Base-by-base conservation (phyloP, 345 rosid species). In the Linum trigynum region DNA sequence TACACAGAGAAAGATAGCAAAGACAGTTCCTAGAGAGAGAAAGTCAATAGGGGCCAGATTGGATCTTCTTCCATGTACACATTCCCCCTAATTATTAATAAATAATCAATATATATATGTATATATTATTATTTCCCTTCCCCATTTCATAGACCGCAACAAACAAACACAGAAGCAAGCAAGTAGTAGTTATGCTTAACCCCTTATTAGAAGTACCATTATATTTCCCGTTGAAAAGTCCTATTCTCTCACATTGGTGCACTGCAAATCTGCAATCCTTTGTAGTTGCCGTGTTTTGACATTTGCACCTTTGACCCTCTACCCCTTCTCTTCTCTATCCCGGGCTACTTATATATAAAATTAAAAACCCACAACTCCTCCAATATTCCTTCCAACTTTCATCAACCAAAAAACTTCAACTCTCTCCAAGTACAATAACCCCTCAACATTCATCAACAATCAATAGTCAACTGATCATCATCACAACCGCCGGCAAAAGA, bases 281-380 rank as follows among this genome's bases (percentile, higher is more conserved):
- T 39, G 74, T 69, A 74, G 57, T 71, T 74, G 61, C 77, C 94
- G 83, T 79, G 85, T 74, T 72, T 83, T 85, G 88, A 87, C 86
- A 71, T 81, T 78, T 75, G 62, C 42, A 32, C 62, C 36, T 69
- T 67, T 71, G 74, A 70, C 69, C 15, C 59, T 67, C 39, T 38
- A 1, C 45, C 32, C 23, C 5, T 55, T 14, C 37, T 12, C 64
- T 23, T 11, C 39, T 50, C 43, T 23, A 1, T 23, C 3, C 12
- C 43, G n/a, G n/a, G n/a, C n/a, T 57, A 43, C 55, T 2, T 43
- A 43, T 68, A 73, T 81, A 69, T 75, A 82, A 69, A 74, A 59
- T 67, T 75, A 82, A 69, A 74, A 59, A 69, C 68, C 11, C 40
- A 66, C 15, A 11, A 43, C 60, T 35, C 71, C 72, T 67, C 15